These are phyloP conservation scores for Glarea lozoyensis DNA, from an alignment of 495 filamentous ascomycete genomes.

Conservation along the genomic window DNA sequence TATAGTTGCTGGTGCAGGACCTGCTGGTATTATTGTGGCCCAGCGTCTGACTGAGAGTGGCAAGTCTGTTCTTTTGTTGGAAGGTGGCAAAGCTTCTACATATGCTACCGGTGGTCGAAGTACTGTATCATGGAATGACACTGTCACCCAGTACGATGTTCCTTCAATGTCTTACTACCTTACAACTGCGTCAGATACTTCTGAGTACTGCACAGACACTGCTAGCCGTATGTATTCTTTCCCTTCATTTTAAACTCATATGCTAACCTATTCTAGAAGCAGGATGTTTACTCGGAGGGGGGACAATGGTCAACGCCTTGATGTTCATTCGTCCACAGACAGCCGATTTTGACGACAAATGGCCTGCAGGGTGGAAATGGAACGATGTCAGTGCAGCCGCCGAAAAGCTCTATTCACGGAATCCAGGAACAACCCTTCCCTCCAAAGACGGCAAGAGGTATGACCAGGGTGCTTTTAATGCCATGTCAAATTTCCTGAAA, in stretches of 20 bases:
- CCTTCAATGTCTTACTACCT: constrained; percentile 45
- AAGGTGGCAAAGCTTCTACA: constrained; percentile 51
- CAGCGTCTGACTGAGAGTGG: constrained; percentile 54
- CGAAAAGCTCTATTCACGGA: constrained; percentile 53
- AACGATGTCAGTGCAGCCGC: constrained; percentile 48
- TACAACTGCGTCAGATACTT: constrained; percentile 11
- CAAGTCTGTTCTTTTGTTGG: constrained; percentile 53
- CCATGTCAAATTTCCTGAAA: constrained; percentile 31
- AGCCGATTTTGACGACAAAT: constrained; percentile 62
- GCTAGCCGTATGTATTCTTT: no score
- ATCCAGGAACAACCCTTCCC: constrained; percentile 57
- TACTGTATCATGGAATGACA: constrained; percentile 36
- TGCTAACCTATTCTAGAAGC: no score
- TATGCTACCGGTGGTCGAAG: constrained; percentile 27
- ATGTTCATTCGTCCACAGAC: constrained; percentile 33
- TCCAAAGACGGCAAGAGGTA: constrained; percentile 60
- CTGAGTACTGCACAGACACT: constrained; percentile 48
- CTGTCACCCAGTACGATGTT: constrained; percentile 58
- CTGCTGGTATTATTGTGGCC: constrained; percentile 54
- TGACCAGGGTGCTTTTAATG: constrained; percentile 42
- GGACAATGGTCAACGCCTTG: constrained; percentile 61
- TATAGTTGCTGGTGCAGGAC: constrained; percentile 55
- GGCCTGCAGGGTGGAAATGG: constrained; percentile 62
- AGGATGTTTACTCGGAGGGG: constrained; percentile 70
- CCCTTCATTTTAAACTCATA: no score